phyloP scores from a whole-genome alignment of 2,329 filamentous ascomycete genomes.

The Chalara sp. region DNA sequence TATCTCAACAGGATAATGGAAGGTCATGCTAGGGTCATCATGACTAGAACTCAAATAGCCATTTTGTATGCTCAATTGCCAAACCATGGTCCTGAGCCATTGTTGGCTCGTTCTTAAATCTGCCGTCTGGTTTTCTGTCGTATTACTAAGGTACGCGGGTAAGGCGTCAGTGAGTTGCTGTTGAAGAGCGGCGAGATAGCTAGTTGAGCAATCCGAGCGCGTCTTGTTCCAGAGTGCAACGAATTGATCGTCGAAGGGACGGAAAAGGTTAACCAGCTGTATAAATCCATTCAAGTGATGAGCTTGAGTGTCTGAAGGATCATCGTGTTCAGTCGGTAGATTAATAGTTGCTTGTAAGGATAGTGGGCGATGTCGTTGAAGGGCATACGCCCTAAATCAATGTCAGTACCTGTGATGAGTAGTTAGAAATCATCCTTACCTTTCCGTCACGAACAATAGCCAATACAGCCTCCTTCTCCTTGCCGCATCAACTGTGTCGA shows the following conservation, averaged over 20 bases:
- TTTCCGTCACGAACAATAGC: conserved; percentile 65
- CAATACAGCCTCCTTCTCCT: conserved; percentile 64
- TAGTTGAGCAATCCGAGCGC: conserved; percentile 46
- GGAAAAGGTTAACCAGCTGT: conserved; percentile 55
- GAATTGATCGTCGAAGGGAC: conserved; percentile 59
- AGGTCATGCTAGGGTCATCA: conserved; percentile 49
- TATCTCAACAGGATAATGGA: conserved; percentile 57
- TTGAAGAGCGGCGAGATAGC: conserved; percentile 51
- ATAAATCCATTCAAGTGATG: conserved; percentile 50
- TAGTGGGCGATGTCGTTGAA: conserved; percentile 63
- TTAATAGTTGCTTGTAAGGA: conserved; percentile 64
- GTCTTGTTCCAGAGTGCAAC: conserved; percentile 62
- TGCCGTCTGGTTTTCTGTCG: conserved; percentile 44
- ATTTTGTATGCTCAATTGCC: conserved; percentile 54
- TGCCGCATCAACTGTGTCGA: conserved; percentile 52
- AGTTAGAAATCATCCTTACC: conserved; percentile 35
- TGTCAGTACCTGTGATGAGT: conserved; percentile 6
- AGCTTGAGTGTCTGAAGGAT: conserved; percentile 48
- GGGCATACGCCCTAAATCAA: conserved; percentile 53
- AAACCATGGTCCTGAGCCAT: conserved; percentile 58
- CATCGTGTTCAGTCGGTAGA: conserved; percentile 54
- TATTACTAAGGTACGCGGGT: conserved; percentile 41
- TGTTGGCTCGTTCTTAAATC: conserved; percentile 55
- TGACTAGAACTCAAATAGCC: conserved; percentile 41
- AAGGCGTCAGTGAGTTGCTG: conserved; percentile 54